Base-by-base conservation (phyloP, 2,329 filamentous ascomycete genomes). In the Ceratocystis ficicola region DNA sequence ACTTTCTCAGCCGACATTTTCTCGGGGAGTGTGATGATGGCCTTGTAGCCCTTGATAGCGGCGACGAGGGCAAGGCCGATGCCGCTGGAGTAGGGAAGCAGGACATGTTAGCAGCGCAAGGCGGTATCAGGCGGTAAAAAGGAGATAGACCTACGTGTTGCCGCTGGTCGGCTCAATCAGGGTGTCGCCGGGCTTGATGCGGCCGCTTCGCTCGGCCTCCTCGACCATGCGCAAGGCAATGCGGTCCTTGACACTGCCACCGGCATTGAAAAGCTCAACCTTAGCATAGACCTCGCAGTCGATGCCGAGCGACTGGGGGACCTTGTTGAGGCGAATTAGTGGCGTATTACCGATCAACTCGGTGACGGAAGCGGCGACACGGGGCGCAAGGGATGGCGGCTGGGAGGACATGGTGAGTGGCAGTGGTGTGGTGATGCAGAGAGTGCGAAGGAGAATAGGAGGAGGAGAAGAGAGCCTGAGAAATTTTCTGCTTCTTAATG, bases 1-100 rank as follows among this genome's bases (percentile, higher is more conserved):
- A 99, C 94, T 77, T 99, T 99, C 77, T 99, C 94, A 61, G 91
- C 89, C 1, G 91, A 96, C 94, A 99, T 99, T 81, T 99, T 99
- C 79, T 99, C 94, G 63, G 94, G 94, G 59, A 99, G 84, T 10
- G 94, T 99, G 76, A 99, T 99, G 77, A 99, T 97, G 50, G 92
- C 95, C 77, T 93, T 93, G 82, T 97, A 99, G 70, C 92, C 93
- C 80, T 96, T 97, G 73, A 99, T 89, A 17, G 94, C 94, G 67
- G 85, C 93, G 20, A 97, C 93, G 44, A 99, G 85, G 32, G 94
- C 94, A 50, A 99, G 82, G 25, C 94, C 94, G 70, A 99, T 99
- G 70, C 94, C 94, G 67, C 79, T 81, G 64, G 1, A 44, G 41
- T 2, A 41, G 17, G 25, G 36, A 32, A 20, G 8, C 25, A 8